phyloP scores from a whole-genome alignment of 2,329 filamentous ascomycete species.

The Xylaria sp. region DNA sequence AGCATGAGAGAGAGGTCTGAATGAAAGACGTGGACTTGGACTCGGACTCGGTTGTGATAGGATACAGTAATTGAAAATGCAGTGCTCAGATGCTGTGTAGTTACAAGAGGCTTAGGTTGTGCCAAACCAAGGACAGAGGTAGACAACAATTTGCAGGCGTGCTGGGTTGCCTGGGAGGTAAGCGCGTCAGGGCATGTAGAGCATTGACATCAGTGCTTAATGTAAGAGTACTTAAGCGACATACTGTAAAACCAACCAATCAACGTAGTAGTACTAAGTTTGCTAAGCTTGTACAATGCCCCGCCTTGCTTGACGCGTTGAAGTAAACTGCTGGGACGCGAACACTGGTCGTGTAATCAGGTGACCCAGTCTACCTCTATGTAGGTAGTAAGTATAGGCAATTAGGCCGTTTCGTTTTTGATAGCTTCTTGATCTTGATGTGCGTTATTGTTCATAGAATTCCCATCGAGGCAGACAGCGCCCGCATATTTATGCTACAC shows the following conservation, averaged over 20 bases:
- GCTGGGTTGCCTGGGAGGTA: slow-evolving; percentile 20
- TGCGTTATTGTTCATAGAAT: neutral
- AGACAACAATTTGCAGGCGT: slow-evolving; percentile 6
- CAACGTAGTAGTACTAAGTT: slow-evolving; percentile 11
- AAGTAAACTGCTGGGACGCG: slow-evolving; percentile 28
- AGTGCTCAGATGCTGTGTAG: neutral
- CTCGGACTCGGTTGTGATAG: neutral
- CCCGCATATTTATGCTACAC: neutral
- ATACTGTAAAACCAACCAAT: too few relatives aligned
- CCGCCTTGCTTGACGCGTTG: slow-evolving; percentile 32
- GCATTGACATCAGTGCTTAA: slow-evolving; percentile 23
- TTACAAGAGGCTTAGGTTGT: neutral
- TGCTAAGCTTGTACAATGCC: neutral
- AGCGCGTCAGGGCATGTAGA: slow-evolving; percentile 20
- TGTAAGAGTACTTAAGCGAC: slow-evolving; percentile 7
- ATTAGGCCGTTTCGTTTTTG: neutral
- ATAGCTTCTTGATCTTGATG: neutral
- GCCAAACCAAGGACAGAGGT: neutral
- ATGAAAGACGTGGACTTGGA: neutral
- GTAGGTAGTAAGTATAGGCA: too few relatives aligned
- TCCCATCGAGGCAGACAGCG: neutral
- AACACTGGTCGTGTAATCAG: slow-evolving; percentile 33
- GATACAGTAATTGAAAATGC: slow-evolving; percentile 6
- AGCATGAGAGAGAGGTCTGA: slow-evolving; percentile 33
- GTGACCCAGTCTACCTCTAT: slow-evolving; percentile 31